Evolutionary conservation across 116 monocot genomes (phyloP).

Genomic region (Trichopus zeylanicus): DNA sequence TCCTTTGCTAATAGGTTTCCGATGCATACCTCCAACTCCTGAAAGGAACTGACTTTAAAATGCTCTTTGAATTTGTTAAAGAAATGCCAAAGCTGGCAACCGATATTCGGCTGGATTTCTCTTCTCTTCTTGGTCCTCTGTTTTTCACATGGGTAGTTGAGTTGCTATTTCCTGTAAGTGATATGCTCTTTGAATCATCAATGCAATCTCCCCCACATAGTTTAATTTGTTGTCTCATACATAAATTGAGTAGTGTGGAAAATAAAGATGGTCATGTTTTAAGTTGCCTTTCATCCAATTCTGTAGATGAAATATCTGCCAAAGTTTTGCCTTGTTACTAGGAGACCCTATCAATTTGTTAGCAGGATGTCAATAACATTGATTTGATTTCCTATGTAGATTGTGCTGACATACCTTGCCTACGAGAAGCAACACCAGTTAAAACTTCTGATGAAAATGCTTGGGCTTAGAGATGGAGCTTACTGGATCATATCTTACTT

Average conservation of each 20-base stretch:
- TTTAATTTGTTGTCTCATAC: no score
- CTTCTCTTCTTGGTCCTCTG: conserved; percentile 63
- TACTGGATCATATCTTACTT: conserved; percentile 85
- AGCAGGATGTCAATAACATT: neutral
- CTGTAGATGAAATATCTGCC: neutral
- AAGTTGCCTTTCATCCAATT: neutral
- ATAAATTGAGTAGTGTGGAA: neutral
- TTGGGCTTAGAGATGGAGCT: conserved; percentile 75
- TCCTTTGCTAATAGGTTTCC: conserved; percentile 14
- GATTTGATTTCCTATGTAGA: conserved; percentile 40
- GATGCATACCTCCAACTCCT: conserved; percentile 13
- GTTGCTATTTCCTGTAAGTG: conserved; percentile 71
- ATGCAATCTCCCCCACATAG: no score
- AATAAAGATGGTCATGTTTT: neutral
- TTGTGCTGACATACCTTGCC: conserved; percentile 61
- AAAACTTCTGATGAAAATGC: conserved; percentile 95
- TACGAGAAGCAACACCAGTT: conserved; percentile 85
- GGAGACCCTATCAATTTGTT: neutral
- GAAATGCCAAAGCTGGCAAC: conserved; percentile 83
- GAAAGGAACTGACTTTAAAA: conserved; percentile 31
- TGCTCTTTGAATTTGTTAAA: conserved; percentile 63
- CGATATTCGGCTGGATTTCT: conserved; percentile 39
- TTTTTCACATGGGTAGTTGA: conserved; percentile 74
- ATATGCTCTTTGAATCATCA: no score
- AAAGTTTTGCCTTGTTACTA: neutral